Base-by-base conservation (phyloP, 352 stramenopile genomes). In the Pythium oligandrum region DNA sequence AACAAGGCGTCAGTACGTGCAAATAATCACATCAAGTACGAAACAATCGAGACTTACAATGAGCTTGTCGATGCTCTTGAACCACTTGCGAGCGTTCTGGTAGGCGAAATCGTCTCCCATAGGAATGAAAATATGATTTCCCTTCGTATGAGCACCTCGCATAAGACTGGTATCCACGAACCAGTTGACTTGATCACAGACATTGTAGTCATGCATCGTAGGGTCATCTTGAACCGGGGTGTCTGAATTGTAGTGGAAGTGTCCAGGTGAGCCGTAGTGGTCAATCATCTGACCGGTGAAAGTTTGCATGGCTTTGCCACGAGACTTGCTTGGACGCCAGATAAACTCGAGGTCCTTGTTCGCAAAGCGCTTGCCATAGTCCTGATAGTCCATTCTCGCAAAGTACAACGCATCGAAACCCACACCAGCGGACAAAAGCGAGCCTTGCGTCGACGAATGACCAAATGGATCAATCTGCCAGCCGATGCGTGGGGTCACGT, bases 401-500 rank as follows among this genome's bases (percentile, higher is more conserved):
- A 98, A 98, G 68, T 98, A 99, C 1, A 99, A 66, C 10, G 93
- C 93, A 51, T 99, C 89, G 61, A 99, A 98, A 42, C 96, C 96
- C 17, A 97, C 79, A 33, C 88, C 83, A 4, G 78, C 70, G 0
- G 88, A 96, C 32, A 99, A 65, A 30, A 98, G 68, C 36, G 83
- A 96, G 4, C 86, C 92, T 57, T 99, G 93, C 11, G 94, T 97
- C 2, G 92, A 71, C 49, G 82, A 92, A 57, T 95, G 85, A 4
- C 85, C 96, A 61, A 99, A 99, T 17, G 97, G 97, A 76, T 99
- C 97, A 55, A 99, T 97, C 66, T 98, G 95, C 96, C 96, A 99
- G 11, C 89, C 95, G 34, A 98, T 97, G n/a, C 77, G 93, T 8
- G 97, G 96, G 44, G 91, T 90, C 12, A 93, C 72, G 45, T 91